These are phyloP conservation scores for Leishmania amazonensis DNA, from an alignment of 208 protist species.

Conservation along the genomic window DNA sequence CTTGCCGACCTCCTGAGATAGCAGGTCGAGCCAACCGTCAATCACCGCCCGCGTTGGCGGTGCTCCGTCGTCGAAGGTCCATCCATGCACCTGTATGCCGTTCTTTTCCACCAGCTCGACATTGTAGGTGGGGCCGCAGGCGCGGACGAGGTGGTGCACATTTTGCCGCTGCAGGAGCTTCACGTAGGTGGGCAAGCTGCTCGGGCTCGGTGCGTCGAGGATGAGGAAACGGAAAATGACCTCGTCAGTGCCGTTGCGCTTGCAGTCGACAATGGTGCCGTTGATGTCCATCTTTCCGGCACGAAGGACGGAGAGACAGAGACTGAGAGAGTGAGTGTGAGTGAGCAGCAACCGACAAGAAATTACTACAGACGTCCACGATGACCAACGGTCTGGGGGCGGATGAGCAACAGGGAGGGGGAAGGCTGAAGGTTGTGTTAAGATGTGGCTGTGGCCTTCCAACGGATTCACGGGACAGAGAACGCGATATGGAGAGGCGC, in stretches of 20 bases:
- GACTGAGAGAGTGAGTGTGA: not conserved
- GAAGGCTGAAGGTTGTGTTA: not conserved
- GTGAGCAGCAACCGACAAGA: not conserved
- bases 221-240: slow-evolving; percentile 83
- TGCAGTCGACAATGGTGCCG: slow-evolving; percentile 81
- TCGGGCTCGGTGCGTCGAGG: slow-evolving; percentile 83
- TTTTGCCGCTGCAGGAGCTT: slow-evolving; percentile 78
- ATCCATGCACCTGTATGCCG: slow-evolving; percentile 82
- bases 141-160: slow-evolving; percentile 84
- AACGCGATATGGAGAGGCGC: not conserved
- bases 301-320: not conserved
- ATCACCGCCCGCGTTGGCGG: slow-evolving; percentile 81
- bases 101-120: slow-evolving; percentile 63
- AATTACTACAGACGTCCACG: not conserved
- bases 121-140: slow-evolving; percentile 88
- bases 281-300: slow-evolving; percentile 76
- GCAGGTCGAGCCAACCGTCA: slow-evolving; percentile 75
- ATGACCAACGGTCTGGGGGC: too few species aligned
- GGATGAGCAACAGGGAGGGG: not conserved
- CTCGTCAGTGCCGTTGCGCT: slow-evolving; percentile 43
- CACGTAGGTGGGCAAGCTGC: slow-evolving; percentile 88
- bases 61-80: slow-evolving; percentile 93
- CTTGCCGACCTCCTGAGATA: slow-evolving; percentile 61
- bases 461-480: not conserved
- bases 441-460: not conserved